phyloP scores from a whole-genome alignment of 805 yeast species.

The Kluyveromyces siamensis region DNA sequence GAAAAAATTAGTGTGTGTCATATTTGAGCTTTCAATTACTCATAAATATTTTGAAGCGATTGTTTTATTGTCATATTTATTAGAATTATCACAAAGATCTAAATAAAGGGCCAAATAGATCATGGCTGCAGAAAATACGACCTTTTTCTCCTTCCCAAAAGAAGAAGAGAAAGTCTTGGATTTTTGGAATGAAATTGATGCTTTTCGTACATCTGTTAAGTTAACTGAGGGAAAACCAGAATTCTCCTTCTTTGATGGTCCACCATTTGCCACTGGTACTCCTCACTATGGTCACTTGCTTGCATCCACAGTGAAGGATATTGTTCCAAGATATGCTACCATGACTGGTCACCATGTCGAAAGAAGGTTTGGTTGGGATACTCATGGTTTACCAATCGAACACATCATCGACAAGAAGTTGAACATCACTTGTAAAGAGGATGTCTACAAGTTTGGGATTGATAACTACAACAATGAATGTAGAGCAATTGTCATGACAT shows the following conservation, averaged over 20 bases:
- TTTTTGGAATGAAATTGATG: slow-evolving; percentile 85
- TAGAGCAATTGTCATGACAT: slow-evolving; percentile 94
- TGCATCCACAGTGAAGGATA: slow-evolving; percentile 95
- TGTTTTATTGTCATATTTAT: too few species aligned
- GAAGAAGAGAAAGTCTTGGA: slow-evolving; percentile 80
- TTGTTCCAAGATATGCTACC: slow-evolving; percentile 94
- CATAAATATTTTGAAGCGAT: too few species aligned
- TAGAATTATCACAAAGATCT: not conserved
- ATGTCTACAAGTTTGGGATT: slow-evolving; percentile 89
- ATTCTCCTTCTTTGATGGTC: slow-evolving; percentile 95
- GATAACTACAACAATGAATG: slow-evolving; percentile 92
- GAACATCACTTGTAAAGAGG: slow-evolving; percentile 87
- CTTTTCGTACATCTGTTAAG: slow-evolving; percentile 82
- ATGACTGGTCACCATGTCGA: slow-evolving; percentile 96
- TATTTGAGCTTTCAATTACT: too few species aligned
- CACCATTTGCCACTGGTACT: slow-evolving; percentile 99
- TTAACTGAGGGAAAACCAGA: slow-evolving; percentile 78
- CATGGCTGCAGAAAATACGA: slow-evolving; percentile 19
- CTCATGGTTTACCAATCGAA: slow-evolving; percentile 98
- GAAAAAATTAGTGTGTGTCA: too few species aligned
- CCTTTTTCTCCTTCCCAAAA: slow-evolving; percentile 64
- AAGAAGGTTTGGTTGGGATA: slow-evolving; percentile 99
- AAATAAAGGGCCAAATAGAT: not conserved
- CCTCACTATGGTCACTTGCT: slow-evolving; percentile 98
- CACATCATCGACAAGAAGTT: slow-evolving; percentile 97